Base-by-base conservation (phyloP, 371 early-diverging fungal species). In the Mucor velutinosus region DNA sequence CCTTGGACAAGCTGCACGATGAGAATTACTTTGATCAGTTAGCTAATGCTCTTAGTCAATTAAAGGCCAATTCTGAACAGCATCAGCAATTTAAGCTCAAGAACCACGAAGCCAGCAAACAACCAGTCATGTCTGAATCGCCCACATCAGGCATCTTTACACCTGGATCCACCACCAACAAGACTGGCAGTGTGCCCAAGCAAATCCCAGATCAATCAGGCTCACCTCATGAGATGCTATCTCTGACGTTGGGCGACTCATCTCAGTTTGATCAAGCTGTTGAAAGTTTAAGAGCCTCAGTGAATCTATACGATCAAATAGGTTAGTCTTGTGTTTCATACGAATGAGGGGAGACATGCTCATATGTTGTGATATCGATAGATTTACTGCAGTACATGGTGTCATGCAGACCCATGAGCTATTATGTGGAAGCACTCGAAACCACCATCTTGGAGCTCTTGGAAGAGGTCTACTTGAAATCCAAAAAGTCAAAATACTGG, bases 381-480 rank as follows among this genome's bases (percentile, higher is more conserved):
- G 71, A 94, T 70, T 65, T 95, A 47, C 75, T 94, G 35, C 92
- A 94, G 69, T 95, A 94, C 67, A 73, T 95, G 45, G 72, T 76
- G 23, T 91, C 92, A 0, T 92, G 93, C 75, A 73, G 86, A 27
- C 90, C 90, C 0, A 63, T 79, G 6, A 84, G 80, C 23, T 86
- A 75, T 69, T 75, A 77, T 43, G 74, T 93, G 27, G 71, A 76
- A 32, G 58, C 58, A 25, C 55, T 86, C 7, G 76, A 79, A 41
- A 86, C 89, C n/a, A 85, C 91, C 0, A 78, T 94, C 12, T 62
- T 74, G 17, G 82, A 82, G 4, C 72, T 95, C 23, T 61, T 95
- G 4, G 93, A 94, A 66, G 94, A 95, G 66, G 90, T 94, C 12
- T 95, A 94, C 70, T 72, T 84, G 60, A 92, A 92, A 69, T 91